A percentile compares a stretch with the other conserved stretches of the same genome.
Evolutionary conservation across 2,329 filamentous ascomycete species (phyloP).

Genomic region (Cryphonectria parasitica): DNA sequence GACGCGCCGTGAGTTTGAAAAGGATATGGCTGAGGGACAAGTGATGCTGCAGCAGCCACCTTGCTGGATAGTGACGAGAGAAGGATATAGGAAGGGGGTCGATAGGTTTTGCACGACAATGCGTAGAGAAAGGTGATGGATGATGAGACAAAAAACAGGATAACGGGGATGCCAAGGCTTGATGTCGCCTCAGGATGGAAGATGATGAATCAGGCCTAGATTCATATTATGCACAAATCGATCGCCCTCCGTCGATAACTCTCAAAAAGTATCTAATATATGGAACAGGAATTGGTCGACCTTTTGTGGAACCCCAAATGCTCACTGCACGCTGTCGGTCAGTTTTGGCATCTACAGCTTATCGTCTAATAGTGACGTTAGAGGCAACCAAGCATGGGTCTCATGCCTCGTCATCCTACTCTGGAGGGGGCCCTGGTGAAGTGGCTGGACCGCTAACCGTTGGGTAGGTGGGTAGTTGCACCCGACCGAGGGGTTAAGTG

Average conservation of each 20-base stretch:
- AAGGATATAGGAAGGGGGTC: not conserved
- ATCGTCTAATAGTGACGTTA: not conserved
- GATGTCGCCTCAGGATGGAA: not conserved
- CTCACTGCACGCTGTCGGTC: not conserved
- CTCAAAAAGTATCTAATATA: not conserved
- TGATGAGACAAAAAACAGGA: not conserved
- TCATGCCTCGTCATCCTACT: not conserved
- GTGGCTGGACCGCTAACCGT: not conserved
- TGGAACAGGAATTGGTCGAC: not conserved
- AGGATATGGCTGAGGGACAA: not conserved
- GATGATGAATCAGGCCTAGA: not conserved
- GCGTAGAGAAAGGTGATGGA: not conserved
- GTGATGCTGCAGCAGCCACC: not conserved
- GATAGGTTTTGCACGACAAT: not conserved
- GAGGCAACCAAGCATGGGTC: not conserved
- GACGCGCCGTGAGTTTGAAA: not conserved
- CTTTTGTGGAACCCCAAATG: not conserved
- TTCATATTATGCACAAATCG: not conserved
- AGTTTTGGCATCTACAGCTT: not conserved
- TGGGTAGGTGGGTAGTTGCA: not conserved
- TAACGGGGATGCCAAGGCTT: not conserved
- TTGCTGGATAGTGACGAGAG: not conserved
- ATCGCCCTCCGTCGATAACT: not conserved
- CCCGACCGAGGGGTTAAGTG: not conserved
- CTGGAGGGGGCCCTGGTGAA: not conserved